These are phyloP conservation scores for Postia placenta DNA, from an alignment of 768 basidiomycete species.

Conservation along the genomic window DNA sequence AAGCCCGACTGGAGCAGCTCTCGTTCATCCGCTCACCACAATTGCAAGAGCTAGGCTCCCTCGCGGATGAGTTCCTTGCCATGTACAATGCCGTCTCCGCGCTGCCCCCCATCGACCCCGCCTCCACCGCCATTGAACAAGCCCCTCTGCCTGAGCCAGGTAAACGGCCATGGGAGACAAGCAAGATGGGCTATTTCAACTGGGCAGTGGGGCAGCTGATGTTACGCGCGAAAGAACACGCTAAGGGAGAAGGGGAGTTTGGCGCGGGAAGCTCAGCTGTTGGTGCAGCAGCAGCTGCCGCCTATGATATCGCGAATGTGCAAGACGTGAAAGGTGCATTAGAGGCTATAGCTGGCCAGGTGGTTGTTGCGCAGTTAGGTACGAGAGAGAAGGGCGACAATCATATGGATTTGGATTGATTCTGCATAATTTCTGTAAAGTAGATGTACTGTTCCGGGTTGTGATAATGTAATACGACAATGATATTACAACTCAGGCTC, in stretches of 20 bases:
- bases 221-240: constrained; percentile 20
- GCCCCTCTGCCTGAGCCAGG: constrained; percentile 41
- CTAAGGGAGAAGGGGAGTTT: constrained; percentile 10
- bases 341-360: constrained; percentile 5
- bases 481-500: too few relatives aligned
- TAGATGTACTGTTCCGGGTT: too few relatives aligned
- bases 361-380: neutral
- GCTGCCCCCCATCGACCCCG: constrained; percentile 32
- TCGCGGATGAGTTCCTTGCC: constrained; percentile 35
- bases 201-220: constrained; percentile 68
- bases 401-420: neutral
- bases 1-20: constrained; percentile 36
- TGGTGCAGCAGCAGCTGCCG: constrained; percentile 11
- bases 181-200: constrained; percentile 65
- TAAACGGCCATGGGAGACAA: constrained; percentile 75
- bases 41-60: constrained; percentile 31
- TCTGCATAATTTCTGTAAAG: too few relatives aligned
- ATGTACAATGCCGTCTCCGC: constrained; percentile 45
- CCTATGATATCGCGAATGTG: constrained; percentile 14
- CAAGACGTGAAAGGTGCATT: constrained; percentile 17
- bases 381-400: neutral
- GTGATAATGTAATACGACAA: too few relatives aligned
- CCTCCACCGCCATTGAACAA: constrained; percentile 9
- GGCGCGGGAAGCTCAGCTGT: constrained; percentile 18
- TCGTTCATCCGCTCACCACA: constrained; percentile 37